Evolutionary conservation across 75 land plant genomes (phyloP).

Genomic region (Sequoiadendron giganteum): DNA sequence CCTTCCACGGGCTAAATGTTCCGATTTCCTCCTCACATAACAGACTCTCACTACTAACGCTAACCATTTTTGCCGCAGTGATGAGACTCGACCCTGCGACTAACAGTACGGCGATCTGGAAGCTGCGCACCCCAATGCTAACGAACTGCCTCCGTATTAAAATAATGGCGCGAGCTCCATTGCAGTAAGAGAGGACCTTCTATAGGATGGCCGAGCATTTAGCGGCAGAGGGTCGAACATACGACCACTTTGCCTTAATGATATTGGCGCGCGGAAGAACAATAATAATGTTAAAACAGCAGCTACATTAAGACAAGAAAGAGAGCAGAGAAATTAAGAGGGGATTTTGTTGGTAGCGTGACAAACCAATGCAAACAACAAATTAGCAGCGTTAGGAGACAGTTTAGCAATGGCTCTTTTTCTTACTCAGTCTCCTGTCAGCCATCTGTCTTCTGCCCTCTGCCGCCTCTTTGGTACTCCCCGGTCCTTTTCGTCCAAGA

Average conservation of each 20-base stretch:
- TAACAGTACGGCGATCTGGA: not conserved
- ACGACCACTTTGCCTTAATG: not conserved
- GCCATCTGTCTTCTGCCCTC: not conserved
- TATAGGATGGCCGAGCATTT: not conserved
- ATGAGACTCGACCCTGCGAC: not conserved
- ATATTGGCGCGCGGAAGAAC: not conserved
- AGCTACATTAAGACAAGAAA: not conserved
- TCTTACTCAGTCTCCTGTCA: not conserved
- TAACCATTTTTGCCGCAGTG: not conserved
- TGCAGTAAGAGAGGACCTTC: not conserved
- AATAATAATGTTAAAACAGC: not conserved
- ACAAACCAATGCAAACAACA: not conserved
- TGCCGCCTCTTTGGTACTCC: too few relatives aligned
- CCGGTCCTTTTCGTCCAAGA: not conserved
- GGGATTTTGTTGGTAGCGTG: not conserved
- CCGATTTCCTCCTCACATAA: not conserved
- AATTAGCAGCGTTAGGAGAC: not conserved
- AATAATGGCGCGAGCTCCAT: not conserved
- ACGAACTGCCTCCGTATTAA: not conserved
- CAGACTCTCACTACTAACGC: not conserved
- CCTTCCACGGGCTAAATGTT: not conserved
- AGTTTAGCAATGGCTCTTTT: not conserved
- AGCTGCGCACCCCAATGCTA: not conserved
- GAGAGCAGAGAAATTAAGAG: not conserved
- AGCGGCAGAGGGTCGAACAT: not conserved